Evolutionary conservation across 108 stramenopile species (phyloP), one percentile per base, ranked within the genome.

Genomic region (Skeletonema marinoi): DNA sequence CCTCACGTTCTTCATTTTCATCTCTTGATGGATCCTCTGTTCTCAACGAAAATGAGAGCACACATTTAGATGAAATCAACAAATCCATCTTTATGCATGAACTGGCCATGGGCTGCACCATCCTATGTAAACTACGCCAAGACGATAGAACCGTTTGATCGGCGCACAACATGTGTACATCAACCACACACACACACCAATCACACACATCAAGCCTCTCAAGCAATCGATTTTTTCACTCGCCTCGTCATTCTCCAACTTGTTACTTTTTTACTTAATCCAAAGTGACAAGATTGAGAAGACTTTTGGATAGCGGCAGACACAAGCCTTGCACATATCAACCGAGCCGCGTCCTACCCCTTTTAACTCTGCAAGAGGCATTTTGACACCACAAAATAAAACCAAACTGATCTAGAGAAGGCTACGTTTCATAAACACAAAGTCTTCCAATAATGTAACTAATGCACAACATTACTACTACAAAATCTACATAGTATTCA

Each of bases 41-140:
- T 56, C 54, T 2, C 0, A 25, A 25, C 25, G 54, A 56, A 10
- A 56, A 56, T 25, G 54, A 56, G 9, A 25, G 9, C 21, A 10
- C 54, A 25, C 54, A 56, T 25, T 2, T 56, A 25, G 42, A 73
- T 42, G 67, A 73, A 36, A 71, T 74, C 32, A 75, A 74, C 25
- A 44, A 65, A 65, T 46, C 80, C 6, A 75, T 81, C 46, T 81
- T 81, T 32, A 75, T 81, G 32, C 73, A 81, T 51, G 80, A 81
- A 32, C 68, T 81, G 32, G 80, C 80, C 21, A 61, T 81, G 70
- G 80, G 73, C 17, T 81, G 80, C 56, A 63, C 80, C 10, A 75
- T 74, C 5, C 63, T 81, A 13, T 81, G 80, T 41, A 62, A 71
- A n/a, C 74, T 81, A 60, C 80, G 80, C 12, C 68, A 68, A 44